These are phyloP conservation scores for Heritiera fomes DNA, from an alignment of 345 rosid genomes.

Conservation along the genomic window DNA sequence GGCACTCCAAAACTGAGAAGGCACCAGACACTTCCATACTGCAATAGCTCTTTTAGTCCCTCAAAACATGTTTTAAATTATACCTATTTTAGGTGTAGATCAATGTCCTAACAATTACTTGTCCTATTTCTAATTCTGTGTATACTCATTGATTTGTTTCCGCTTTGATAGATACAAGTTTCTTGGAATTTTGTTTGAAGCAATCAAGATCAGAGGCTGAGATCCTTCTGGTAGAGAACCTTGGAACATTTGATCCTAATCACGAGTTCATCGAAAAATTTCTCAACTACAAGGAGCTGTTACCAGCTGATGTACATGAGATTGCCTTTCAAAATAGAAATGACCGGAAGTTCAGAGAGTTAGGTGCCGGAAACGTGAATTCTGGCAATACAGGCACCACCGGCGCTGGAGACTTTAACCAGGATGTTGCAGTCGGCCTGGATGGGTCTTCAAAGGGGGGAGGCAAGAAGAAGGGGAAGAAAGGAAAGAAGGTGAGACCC, in stretches of 20 bases:
- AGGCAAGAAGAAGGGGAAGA: conserved; percentile 79
- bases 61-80: not conserved
- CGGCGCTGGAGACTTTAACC: conserved; percentile 23
- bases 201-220: conserved; percentile 95
- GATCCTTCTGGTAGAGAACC: conserved; percentile 70
- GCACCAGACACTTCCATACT: too few relatives aligned
- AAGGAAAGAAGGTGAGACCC: conserved; percentile 85
- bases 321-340: conserved; percentile 72
- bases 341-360: conserved; percentile 43
- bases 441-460: conserved; percentile 67
- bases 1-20: too few relatives aligned
- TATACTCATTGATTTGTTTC: not conserved
- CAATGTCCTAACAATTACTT: not conserved
- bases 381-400: conserved; percentile 37
- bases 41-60: too few relatives aligned
- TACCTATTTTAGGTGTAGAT: not conserved
- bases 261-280: conserved; percentile 95
- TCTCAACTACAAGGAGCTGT: conserved; percentile 82
- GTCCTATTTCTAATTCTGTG: not conserved
- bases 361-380: conserved; percentile 41
- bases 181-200: conserved; percentile 90
- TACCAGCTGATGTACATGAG: conserved; percentile 83
- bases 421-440: conserved; percentile 11
- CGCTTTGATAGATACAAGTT: conserved; percentile 64
- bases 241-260: conserved; percentile 69